Evolutionary conservation across 768 basidiomycete genomes (phyloP).

Genomic region (Melanogaster broomeanus): DNA sequence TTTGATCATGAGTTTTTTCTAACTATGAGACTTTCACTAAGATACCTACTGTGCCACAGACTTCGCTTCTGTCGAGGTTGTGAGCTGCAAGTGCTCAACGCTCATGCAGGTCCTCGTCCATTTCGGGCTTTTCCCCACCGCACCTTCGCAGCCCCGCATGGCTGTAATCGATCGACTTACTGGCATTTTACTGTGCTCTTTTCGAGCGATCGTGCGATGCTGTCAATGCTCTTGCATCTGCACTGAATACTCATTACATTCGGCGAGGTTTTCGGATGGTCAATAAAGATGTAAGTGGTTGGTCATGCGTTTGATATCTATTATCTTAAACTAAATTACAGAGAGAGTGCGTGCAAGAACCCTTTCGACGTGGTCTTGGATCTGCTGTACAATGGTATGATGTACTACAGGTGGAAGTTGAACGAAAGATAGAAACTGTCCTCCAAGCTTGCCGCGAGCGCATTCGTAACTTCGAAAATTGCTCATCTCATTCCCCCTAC

Average conservation of each 20-base stretch:
- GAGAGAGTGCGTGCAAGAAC: constrained; percentile 26
- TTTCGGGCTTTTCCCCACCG: constrained; percentile 35
- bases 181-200: constrained; percentile 33
- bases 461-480: too few species aligned
- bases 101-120: constrained; percentile 24
- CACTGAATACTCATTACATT: not conserved
- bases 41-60: constrained; percentile 9
- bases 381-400: constrained; percentile 32
- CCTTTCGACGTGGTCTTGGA: constrained; percentile 30
- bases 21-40: not conserved
- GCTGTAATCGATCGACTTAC: constrained; percentile 28
- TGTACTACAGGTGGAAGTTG: constrained; percentile 11
- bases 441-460: not conserved
- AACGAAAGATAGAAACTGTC: constrained; percentile 4
- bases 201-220: constrained; percentile 38
- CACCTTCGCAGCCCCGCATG: constrained; percentile 17
- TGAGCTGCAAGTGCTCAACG: constrained; percentile 23
- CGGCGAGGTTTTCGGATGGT: constrained; percentile 14
- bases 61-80: constrained; percentile 11
- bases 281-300: constrained; percentile 10
- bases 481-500: not conserved
- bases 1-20: constrained; percentile 2
- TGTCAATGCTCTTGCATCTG: constrained; percentile 8
- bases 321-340: constrained; percentile 2
- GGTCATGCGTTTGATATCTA: not conserved